Evolutionary conservation across 1,284 basidiomycete genomes (phyloP), one percentile per base, ranked within the genome.

Genomic region (Peniophora sp.): DNA sequence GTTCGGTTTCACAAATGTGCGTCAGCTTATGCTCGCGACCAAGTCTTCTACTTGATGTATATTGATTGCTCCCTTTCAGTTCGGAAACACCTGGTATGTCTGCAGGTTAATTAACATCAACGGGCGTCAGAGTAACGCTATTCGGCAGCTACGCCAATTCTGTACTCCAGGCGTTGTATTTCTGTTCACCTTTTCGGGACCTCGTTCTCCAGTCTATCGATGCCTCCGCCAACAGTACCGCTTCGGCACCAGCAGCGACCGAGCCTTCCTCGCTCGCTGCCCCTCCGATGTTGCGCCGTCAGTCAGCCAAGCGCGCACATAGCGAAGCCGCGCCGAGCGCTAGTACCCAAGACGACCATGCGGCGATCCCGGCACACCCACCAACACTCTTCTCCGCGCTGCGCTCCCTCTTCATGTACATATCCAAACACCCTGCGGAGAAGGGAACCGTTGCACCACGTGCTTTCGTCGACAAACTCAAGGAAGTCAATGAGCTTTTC

Each of bases 141-240:
- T 22, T 24, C 18, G 41, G 37, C 66, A 93, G 92, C 71, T 99
- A 99, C 68, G 94, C 90, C 72, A 99, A 98, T 70, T 98, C 96
- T 15, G 92, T 99, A 24, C 78, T 99, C 10, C 96, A 99, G 67
- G 88, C 96, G 0, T 81, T 99, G 50, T 99, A 97, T 69, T 88
- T 87, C 58, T 91, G 88, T 58, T 67, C 75, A n/a, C 88, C 89
- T 0, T 91, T 93, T 62, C 76, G 89, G 37, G 79, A 88, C 42
- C 84, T 89, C 52, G 70, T 92, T 55, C 74, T 81, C 47, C 75
- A 83, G 47, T 76, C 81, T 53, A 67, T 74, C 22, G 75, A 78
- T 61, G 66, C 64, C 24, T 73, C 74, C 50, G 18, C 37, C 6
- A 41, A 8, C 37, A 20, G 37, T 15, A 5, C 15, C n/a, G 62